Base-by-base conservation (phyloP, 2,329 filamentous ascomycete species). In the Zymoseptoria pseudotritici region DNA sequence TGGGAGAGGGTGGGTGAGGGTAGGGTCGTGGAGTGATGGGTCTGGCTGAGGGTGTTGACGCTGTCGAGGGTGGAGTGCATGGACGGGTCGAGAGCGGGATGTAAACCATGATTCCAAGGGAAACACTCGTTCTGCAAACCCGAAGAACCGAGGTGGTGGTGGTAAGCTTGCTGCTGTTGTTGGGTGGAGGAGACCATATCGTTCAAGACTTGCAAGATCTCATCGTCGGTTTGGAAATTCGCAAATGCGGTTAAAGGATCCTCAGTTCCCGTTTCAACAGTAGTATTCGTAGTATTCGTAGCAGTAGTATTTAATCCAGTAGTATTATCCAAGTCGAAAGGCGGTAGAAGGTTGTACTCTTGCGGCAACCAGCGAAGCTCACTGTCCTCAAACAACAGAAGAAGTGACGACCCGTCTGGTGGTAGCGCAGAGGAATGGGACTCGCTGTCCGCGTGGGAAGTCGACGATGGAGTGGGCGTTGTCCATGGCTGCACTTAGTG, bases 401-500 rank as follows among this genome's bases (percentile, higher is more conserved):
- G 26, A 29, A 29, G 26, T 29, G 26, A 56, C 53, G 26, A 56
- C 53, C 55, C 20, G 50, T 56, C 49, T 21, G 31, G 36, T 21
- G 31, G 36, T 21, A 19, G 55, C 42, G 55, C 17, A 53, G 52
- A 58, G 22, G 53, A 19, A 11, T 26, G 17, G 17, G 29, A 17
- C 22, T 11, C 42, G 36, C 26, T 51, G 49, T 29, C 58, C 31
- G 36, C 54, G 31, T 49, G 26, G 20, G 31, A 21, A 21, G 19
- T 20, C 58, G 26, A 19, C 50, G n/a, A 53, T 51, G 20, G 17
- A 51, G 58, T 26, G 50, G 46, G 56, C 50, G 53, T 53, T 57
- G 49, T 26, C 52, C 61, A 63, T 63, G 50, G 53, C 60, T 62
- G 60, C 57, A 62, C 51, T 56, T 59, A n/a, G 36, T 50, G 31